These are phyloP conservation scores for Polymyxa betae DNA, from an alignment of 208 protist species.

Conservation along the genomic window DNA sequence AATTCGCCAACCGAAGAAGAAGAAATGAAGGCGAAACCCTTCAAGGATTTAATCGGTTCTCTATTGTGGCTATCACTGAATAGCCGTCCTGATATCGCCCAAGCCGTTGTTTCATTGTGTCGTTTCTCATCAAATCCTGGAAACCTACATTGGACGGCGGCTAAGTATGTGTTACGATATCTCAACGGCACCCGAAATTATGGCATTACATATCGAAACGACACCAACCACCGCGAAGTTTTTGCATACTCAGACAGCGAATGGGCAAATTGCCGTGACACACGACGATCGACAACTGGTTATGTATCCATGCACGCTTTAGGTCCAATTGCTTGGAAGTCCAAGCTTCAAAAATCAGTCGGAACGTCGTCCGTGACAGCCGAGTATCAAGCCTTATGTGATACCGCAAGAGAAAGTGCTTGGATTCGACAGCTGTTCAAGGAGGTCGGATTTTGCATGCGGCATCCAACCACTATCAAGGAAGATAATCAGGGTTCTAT, in stretches of 20 bases:
- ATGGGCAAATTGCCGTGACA: slow-evolving; percentile 25
- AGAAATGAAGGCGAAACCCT: not conserved
- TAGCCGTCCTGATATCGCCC: not conserved
- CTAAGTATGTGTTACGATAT: not conserved
- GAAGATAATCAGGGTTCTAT: slow-evolving; percentile 20
- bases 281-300: slow-evolving; percentile 28
- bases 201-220: no score
- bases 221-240: not conserved
- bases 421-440: slow-evolving; percentile 48
- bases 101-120: not conserved
- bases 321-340: slow-evolving; percentile 47
- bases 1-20: not conserved
- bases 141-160: not conserved
- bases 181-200: not conserved
- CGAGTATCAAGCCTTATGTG: slow-evolving; percentile 38
- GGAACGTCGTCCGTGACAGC: not conserved
- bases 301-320: slow-evolving; percentile 5
- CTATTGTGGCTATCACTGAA: not conserved
- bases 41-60: not conserved
- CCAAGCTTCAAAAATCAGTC: slow-evolving; percentile 37
- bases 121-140: not conserved
- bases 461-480: not conserved
- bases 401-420: not conserved
- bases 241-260: slow-evolving; percentile 18
- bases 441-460: not conserved